Base-by-base conservation (phyloP, 2,329 filamentous ascomycete genomes). In the Colletotrichum melonis region DNA sequence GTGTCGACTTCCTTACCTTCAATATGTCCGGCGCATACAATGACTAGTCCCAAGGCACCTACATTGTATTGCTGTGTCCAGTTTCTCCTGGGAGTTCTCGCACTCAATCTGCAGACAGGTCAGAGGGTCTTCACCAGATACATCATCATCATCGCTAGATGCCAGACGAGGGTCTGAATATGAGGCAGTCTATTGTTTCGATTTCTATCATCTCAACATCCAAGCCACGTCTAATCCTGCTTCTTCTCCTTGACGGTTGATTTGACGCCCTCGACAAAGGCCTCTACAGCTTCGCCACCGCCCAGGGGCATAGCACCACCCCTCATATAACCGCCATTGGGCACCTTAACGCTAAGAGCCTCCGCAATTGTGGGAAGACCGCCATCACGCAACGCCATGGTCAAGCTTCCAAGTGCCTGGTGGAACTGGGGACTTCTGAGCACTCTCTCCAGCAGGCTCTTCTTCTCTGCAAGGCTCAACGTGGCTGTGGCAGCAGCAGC, bases 311-410 rank as follows among this genome's bases (percentile, higher is more conserved):
- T 92, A 63, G 90, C 93, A 6, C 94, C 92, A 68, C 93, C 92
- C 74, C 88, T 89, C 79, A 97, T 88, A 75, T 94, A 93, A 4
- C 96, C 96, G n/a, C 93, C 93, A 80, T 98, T 95, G 79, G 93
- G 89, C 24, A 99, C 91, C 77, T 91, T 91, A 72, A 98, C 90
- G 7, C 92, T 90, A 52, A 99, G 86, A 4, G 95, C 96, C 78
- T 97, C 95, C 7, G 95, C 93, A 75, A 99, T 93, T 77, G 92
- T 97, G 5, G 96, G 95, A 70, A 99, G 84, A 0, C 96, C 97
- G 14, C 97, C 97, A 78, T 98, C 96, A 70, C 95, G 89, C 68
- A 99, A 86, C 14, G 97, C 97, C 82, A 95, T 91, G 0, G 95
- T 98, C 77, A 99, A 85, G 80, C 93, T 97, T 0, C 91, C 90